Evolutionary conservation across 169 alveolate genomes (phyloP), one percentile per base, ranked within the genome.

Genomic region (Cryptosporidium baileyi): DNA sequence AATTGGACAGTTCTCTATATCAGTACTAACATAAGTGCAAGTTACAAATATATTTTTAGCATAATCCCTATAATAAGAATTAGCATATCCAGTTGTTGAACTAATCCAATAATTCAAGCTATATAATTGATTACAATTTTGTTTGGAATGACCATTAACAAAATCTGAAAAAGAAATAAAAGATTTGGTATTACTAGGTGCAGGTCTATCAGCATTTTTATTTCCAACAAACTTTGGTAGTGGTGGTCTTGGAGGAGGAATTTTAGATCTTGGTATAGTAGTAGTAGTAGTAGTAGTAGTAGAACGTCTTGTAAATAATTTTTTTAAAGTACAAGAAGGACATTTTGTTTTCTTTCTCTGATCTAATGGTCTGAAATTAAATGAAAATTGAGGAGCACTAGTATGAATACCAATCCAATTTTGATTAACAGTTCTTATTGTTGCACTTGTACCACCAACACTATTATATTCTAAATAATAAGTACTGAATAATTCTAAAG

Each of bases 211-310:
- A 7, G 47, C 57, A 54, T 74, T 36, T 34, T 6, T 24, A 51
- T 74, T 57, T 38, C 67, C 65, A 15, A 38, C 32, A 38, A 74
- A 40, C 36, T 74, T 74, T 17, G 67, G 85, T 36, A 74, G 54
- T 34, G 67, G 85, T 2, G 82, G 82, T 74, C 82, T 74, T 0
- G 47, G 82, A 30, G 82, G 82, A 22, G 82, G 82, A 5, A 40
- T 19, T 9, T 4, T 74, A 1, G 24, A 0, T 11, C 40, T 22
- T 57, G 22, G n/a, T 19, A 17, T 13, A 51, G 62, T 8, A 47
- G 81, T 65, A 5, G 63, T 63, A 22, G 63, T 47, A 9, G 81
- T 45, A 26, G 54, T 65, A 26, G 47, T 65, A 28, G 63, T 28
- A 3, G 30, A n/a, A 26, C 45, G 19, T 47, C 34, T 65, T 5